A percentile compares a stretch with the other conserved stretches of the same genome.
phyloP scores from a whole-genome alignment of 257 asterid species.

The Solanum sparsipilum region DNA sequence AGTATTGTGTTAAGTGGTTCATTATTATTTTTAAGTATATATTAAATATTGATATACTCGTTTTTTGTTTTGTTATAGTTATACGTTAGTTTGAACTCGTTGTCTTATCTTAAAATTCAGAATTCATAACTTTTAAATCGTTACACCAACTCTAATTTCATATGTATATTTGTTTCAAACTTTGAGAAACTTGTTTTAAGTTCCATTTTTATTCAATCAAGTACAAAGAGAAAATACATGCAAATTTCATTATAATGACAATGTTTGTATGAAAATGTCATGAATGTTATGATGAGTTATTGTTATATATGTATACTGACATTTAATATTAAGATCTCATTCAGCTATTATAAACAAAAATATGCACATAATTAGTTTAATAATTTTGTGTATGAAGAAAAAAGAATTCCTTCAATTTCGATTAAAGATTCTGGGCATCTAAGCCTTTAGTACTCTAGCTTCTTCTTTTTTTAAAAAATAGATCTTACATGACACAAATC shows the following conservation, averaged over 20 bases:
- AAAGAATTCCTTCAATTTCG: neutral
- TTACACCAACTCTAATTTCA: neutral
- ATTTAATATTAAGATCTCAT: neutral
- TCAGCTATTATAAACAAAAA: neutral
- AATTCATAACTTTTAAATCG: neutral
- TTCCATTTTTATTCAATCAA: neutral
- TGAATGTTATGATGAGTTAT: neutral
- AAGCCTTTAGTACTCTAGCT: neutral
- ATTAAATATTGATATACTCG: neutral
- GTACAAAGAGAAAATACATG: neutral
- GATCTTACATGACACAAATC: neutral
- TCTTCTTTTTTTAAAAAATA: neutral
- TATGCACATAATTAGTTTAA: neutral
- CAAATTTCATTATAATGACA: neutral
- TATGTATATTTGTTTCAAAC: neutral
- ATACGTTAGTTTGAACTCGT: neutral
- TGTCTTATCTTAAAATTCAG: neutral
- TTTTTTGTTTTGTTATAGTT: neutral
- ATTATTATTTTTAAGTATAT: neutral
- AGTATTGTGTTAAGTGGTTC: neutral
- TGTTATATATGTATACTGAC: too few species aligned
- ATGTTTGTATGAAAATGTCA: too few species aligned
- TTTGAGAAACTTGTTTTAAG: neutral
- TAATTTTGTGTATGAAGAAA: neutral
- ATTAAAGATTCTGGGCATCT: neutral